Evolutionary conservation across 2,329 filamentous ascomycete genomes (phyloP).

Genomic region (Coleophoma eucalyptorum): DNA sequence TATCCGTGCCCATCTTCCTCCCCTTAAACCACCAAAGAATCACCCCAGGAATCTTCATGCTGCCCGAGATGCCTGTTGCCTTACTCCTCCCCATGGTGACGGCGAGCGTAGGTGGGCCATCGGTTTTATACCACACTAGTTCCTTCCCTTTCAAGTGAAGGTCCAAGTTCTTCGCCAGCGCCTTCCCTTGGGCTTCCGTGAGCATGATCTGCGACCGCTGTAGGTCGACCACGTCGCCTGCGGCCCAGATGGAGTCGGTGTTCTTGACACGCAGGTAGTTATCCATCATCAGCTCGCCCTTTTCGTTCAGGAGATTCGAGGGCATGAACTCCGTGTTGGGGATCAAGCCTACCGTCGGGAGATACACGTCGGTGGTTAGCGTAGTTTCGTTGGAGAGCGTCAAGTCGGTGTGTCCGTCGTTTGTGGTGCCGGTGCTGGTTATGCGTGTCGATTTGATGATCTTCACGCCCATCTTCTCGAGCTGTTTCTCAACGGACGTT

Average conservation of each 20-base stretch:
- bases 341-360: constrained; percentile 50
- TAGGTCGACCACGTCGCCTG: constrained; percentile 18
- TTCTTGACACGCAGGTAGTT: constrained; percentile 44
- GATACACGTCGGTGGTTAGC: constrained; percentile 50
- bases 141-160: constrained; percentile 16
- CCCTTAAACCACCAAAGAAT: constrained; percentile 17
- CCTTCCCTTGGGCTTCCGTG: constrained; percentile 8
- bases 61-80: constrained; percentile 17
- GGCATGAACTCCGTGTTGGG: constrained; percentile 54
- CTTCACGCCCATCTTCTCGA: constrained; percentile 49
- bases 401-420: constrained; percentile 45
- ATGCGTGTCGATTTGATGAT: constrained; percentile 41
- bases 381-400: constrained; percentile 41
- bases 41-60: constrained; percentile 18
- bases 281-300: constrained; percentile 44
- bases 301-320: constrained; percentile 36
- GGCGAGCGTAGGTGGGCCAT: constrained; percentile 16
- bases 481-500: constrained; percentile 39
- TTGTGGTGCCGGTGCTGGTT: constrained; percentile 24
- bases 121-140: constrained; percentile 15
- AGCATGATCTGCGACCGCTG: constrained; percentile 16
- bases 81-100: constrained; percentile 20
- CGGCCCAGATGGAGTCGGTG: constrained; percentile 26
- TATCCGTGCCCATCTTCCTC: neutral
- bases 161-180: constrained; percentile 21